phyloP scores from a whole-genome alignment of 345 rosid species.

The Balakata baccata region DNA sequence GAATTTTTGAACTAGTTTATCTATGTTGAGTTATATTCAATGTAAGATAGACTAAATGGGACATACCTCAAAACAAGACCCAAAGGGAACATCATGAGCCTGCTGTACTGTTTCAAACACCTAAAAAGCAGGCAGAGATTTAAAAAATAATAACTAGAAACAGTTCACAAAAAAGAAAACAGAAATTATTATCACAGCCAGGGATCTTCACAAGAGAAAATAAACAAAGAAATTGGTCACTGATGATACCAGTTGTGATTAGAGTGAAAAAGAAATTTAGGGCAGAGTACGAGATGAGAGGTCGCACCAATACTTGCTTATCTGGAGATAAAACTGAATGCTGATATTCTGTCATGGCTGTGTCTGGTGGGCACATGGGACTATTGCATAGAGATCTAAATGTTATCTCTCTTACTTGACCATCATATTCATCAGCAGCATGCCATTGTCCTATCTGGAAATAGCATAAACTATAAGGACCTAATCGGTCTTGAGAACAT shows the following conservation, averaged over 20 bases:
- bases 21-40: background rate
- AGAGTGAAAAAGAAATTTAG: background rate
- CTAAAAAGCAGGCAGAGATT: slow-evolving; percentile 31
- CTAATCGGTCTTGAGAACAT: background rate
- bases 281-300: slow-evolving; percentile 6
- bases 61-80: slow-evolving; percentile 85
- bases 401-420: slow-evolving; percentile 93
- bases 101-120: slow-evolving; percentile 95
- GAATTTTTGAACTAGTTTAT: background rate
- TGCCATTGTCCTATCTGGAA: slow-evolving; percentile 96
- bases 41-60: background rate
- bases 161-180: background rate
- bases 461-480: slow-evolving; percentile 16
- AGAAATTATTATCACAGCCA: background rate
- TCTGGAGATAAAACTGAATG: slow-evolving; percentile 73
- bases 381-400: slow-evolving; percentile 76
- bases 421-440: slow-evolving; percentile 84
- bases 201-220: background rate
- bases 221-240: background rate
- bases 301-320: slow-evolving; percentile 63
- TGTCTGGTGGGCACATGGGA: slow-evolving; percentile 99
- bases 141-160: background rate
- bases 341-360: slow-evolving; percentile 95
- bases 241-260: background rate
- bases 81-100: slow-evolving; percentile 96